Conservation (phyloP, 345 rosid genomes). For the Noccaea caerulescens region DNA sequence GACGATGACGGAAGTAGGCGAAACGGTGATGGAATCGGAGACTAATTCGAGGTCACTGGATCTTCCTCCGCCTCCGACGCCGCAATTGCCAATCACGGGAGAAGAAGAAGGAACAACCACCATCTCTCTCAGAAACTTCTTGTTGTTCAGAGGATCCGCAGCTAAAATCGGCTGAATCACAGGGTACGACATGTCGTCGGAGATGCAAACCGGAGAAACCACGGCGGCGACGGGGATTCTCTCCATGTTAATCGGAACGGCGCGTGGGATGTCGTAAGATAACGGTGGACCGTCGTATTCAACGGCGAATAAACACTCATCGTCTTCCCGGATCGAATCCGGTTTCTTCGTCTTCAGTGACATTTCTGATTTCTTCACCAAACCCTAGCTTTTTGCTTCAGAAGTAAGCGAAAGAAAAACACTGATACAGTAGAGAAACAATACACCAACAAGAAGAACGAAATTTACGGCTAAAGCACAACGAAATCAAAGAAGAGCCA, state of each 20-base stretch:
- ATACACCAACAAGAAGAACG: background rate
- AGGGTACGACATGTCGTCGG: constrained; percentile 65
- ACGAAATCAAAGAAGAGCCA: background rate
- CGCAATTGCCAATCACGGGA: constrained; percentile 46
- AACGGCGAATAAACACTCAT: constrained; percentile 73
- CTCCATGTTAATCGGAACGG: constrained; percentile 83
- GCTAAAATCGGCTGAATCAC: constrained; percentile 79
- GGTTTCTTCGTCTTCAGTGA: constrained; percentile 37
- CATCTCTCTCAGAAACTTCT: constrained; percentile 53
- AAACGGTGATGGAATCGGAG: constrained; percentile 61
- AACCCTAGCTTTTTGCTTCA: constrained; percentile 48
- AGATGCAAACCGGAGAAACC: constrained; percentile 66
- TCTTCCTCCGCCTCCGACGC: background rate
- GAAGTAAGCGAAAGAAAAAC: constrained; percentile 7
- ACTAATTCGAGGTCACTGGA: constrained; percentile 41
- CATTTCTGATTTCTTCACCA: constrained; percentile 31
- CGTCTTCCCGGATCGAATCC: constrained; percentile 44
- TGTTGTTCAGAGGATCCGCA: constrained; percentile 48
- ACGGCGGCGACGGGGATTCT: constrained; percentile 96
- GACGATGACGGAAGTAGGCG: constrained; percentile 68
- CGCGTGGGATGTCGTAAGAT: constrained; percentile 78
- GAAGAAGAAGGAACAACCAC: constrained; percentile 39
- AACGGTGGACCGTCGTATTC: constrained; percentile 93
- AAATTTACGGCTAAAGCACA: background rate
- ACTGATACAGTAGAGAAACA: background rate